Percentiles rank a stretch among this genome's conserved stretches.
Evolutionary conservation across 495 filamentous ascomycete genomes (phyloP).

Genomic region (Penicillium goetzii): DNA sequence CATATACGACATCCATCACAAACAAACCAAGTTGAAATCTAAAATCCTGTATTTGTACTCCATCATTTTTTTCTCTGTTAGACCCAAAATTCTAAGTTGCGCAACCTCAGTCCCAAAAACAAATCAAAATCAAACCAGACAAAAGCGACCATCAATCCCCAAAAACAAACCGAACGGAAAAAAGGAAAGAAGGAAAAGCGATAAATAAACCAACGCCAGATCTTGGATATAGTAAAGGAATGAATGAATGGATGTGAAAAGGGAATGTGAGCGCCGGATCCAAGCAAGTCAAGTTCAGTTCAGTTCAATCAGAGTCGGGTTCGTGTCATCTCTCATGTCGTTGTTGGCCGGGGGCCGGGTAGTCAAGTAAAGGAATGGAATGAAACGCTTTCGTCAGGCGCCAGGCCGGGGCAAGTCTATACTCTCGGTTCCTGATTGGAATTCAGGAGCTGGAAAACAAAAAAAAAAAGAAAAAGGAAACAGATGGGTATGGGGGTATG

Average conservation of each 20-base stretch:
- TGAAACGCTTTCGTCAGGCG: slow-evolving; percentile 3
- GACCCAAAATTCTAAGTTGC: background rate
- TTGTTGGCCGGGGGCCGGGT: background rate
- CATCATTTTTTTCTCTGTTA: background rate
- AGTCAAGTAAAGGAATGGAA: background rate
- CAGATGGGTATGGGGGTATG: background rate
- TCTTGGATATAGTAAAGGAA: background rate
- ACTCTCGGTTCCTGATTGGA: background rate
- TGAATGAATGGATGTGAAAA: background rate
- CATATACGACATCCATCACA: too few species aligned
- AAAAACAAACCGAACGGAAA: background rate
- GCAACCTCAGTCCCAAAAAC: too few species aligned
- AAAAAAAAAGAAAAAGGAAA: background rate
- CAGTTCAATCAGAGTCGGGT: background rate
- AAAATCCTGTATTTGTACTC: background rate
- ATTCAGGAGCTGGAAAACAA: background rate
- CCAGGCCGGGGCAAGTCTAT: slow-evolving; percentile 6
- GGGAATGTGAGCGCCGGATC: background rate
- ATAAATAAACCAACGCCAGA: background rate
- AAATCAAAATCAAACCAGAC: background rate
- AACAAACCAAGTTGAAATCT: background rate
- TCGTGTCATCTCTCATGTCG: background rate
- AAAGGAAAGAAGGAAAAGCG: background rate
- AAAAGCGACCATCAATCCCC: background rate
- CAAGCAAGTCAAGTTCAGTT: background rate